A percentile compares a stretch with the other conserved stretches of the same genome.
These are phyloP conservation scores for Dryadomyces sulphureus DNA, from an alignment of 2,329 filamentous ascomycete genomes.

Conservation along the genomic window DNA sequence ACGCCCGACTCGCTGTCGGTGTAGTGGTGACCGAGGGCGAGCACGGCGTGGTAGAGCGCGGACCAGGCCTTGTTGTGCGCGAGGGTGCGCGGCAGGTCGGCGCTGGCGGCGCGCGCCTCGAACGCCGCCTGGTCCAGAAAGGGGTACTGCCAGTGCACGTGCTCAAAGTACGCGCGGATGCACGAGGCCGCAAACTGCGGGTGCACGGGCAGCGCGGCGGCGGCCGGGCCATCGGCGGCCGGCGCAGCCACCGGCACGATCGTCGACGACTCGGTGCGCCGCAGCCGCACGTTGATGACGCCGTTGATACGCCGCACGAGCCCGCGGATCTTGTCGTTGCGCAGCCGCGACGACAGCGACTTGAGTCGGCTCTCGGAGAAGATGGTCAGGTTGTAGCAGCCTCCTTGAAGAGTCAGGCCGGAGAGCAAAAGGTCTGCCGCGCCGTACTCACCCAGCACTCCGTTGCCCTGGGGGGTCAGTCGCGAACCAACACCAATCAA, in stretches of 20 bases:
- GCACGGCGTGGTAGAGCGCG: slow-evolving; percentile 22
- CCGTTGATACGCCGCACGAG: slow-evolving; percentile 15
- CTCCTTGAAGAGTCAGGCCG: slow-evolving; percentile 8
- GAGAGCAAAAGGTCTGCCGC: not conserved
- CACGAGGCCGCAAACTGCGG: slow-evolving; percentile 4
- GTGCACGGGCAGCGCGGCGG: not conserved
- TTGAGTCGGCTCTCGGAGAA: slow-evolving; percentile 17
- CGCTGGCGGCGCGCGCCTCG: slow-evolving; percentile 16
- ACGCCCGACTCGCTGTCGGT: slow-evolving; percentile 8
- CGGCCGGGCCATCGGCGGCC: not conserved
- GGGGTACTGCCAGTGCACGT: slow-evolving; percentile 23
- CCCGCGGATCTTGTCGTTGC: slow-evolving; percentile 17
- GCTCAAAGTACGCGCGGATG: slow-evolving; percentile 21
- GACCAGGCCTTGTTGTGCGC: slow-evolving; percentile 18
- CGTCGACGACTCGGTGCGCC: slow-evolving; percentile 1
- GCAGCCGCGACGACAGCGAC: slow-evolving; percentile 15
- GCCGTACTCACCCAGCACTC: slow-evolving; percentile 13
- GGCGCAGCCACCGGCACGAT: not conserved
- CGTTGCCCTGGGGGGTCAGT: slow-evolving; percentile 13
- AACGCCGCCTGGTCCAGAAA: slow-evolving; percentile 23
- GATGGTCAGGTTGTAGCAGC: slow-evolving; percentile 15
- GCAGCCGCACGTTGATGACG: slow-evolving; percentile 11
- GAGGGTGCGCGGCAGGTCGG: slow-evolving; percentile 14
- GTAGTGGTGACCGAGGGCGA: slow-evolving; percentile 24
- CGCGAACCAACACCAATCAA: too few species aligned